A percentile compares a stretch with the other conserved stretches of the same genome.
phyloP scores from a whole-genome alignment of 1,284 basidiomycete species.

The Hemileia vastatrix region DNA sequence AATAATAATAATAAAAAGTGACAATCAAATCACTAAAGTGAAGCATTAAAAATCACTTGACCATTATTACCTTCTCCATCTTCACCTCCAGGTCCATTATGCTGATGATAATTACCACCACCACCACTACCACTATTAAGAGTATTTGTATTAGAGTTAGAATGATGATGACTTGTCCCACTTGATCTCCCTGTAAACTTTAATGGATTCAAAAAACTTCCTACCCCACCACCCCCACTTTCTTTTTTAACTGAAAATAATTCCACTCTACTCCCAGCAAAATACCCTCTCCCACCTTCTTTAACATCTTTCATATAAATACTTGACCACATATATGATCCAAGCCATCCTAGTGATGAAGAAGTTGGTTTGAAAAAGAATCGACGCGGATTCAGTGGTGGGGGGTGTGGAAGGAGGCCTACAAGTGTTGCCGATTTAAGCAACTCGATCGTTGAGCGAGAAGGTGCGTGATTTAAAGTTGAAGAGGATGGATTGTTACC shows the following conservation, averaged over 20 bases:
- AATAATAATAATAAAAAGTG: too few relatives aligned
- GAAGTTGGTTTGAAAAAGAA: constrained; percentile 4
- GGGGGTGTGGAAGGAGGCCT: constrained; percentile 10
- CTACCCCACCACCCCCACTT: background rate
- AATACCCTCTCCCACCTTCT: constrained; percentile 1
- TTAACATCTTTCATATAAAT: constrained; percentile 21
- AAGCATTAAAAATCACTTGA: too few relatives aligned
- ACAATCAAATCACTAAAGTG: too few relatives aligned
- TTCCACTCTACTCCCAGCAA: background rate
- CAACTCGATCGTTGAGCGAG: background rate
- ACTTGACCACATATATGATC: constrained; percentile 13
- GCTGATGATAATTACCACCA: too few relatives aligned
- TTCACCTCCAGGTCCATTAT: too few relatives aligned
- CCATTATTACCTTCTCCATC: too few relatives aligned
- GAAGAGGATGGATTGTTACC: background rate
- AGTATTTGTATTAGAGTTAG: too few relatives aligned
- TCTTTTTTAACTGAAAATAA: background rate
- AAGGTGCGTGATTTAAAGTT: too few relatives aligned
- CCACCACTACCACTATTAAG: too few relatives aligned
- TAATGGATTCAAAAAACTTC: background rate
- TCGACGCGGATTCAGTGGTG: background rate
- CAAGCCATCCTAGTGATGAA: constrained; percentile 8
- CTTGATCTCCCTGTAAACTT: too few relatives aligned
- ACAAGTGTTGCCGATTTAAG: constrained; percentile 15
- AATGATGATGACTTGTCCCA: too few relatives aligned